Base-by-base conservation (phyloP, 805 yeast genomes). In the Komagataella kurtzmanii region DNA sequence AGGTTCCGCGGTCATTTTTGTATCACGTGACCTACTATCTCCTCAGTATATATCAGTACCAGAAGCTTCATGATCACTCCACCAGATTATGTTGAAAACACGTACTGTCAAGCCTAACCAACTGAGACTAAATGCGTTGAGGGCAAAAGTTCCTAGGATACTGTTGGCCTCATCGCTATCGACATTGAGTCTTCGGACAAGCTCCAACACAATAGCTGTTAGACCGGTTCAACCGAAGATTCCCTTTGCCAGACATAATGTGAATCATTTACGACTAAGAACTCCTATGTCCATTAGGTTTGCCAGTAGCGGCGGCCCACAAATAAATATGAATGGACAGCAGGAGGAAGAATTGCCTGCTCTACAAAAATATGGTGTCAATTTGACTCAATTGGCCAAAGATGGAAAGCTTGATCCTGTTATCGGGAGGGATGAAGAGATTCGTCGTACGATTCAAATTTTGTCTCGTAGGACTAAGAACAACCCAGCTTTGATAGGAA, bases 351-450 rank as follows among this genome's bases (percentile, higher is more conserved):
- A 80, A 36, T 75, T 81, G 55, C 85, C 91, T 0, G 95, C 97
- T 0, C 69, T 91, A 54, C 88, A 88, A 58, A 81, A 83, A 61
- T 91, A 71, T 63, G 99, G 97, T 19, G 77, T 85, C 0, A 91
- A 93, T 64, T 68, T 91, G 55, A 93, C 98, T 1, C 80, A 83
- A 53, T 65, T 91, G 57, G 99, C 99, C 1, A 75, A 76, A 55
- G 87, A 86, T 51, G 98, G 98, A 24, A 88, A 88, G 59, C 72
- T 91, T 44, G 99, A 91, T 61, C 99, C 99, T 0, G 98, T 93
- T 19, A 93, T 91, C 60, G 99, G 99, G 3, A 75, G 98, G 56
- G 98, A 93, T 61, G 96, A 90, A 55, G 98, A 93, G 63, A 93
- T 91, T 52, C 76, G 91, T 53, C 74, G 99, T 54, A 91, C 98